phyloP scores from a whole-genome alignment of 768 basidiomycete species.

The Fomitopsis pulvina region DNA sequence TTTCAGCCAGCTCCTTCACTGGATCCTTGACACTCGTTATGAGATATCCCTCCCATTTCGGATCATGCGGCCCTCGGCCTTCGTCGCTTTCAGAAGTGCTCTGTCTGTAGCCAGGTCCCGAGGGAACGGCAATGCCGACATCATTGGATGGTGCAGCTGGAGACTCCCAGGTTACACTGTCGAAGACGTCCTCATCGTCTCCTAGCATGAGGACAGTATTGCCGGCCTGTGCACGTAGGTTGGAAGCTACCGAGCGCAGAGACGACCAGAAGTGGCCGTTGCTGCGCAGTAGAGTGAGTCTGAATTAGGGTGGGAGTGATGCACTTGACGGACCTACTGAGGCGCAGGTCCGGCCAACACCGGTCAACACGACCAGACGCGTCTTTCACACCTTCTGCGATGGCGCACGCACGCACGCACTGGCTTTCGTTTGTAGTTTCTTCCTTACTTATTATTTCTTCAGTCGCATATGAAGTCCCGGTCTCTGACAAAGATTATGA shows the following conservation, averaged over 20 bases:
- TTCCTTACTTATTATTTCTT: slow-evolving; percentile 29
- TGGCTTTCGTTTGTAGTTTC: slow-evolving; percentile 21
- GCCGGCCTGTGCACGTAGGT: not conserved
- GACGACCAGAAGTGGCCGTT: slow-evolving; percentile 7
- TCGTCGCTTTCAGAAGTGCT: slow-evolving; percentile 67
- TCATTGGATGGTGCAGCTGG: slow-evolving; percentile 47
- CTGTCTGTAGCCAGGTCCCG: slow-evolving; percentile 77
- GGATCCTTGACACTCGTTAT: slow-evolving; percentile 84
- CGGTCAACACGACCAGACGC: slow-evolving; percentile 16
- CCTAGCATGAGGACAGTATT: slow-evolving; percentile 49
- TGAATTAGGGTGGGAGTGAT: not conserved
- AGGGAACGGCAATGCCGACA: slow-evolving; percentile 34
- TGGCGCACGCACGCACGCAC: slow-evolving; percentile 14
- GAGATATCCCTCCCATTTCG: slow-evolving; percentile 89
- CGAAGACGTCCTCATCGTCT: slow-evolving; percentile 87
- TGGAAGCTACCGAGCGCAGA: not conserved
- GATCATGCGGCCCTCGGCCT: slow-evolving; percentile 62
- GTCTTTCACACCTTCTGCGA: slow-evolving; percentile 13
- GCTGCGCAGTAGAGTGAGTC: not conserved
- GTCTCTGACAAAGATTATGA: slow-evolving; percentile 76
- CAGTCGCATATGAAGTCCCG: slow-evolving; percentile 51
- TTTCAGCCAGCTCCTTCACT: slow-evolving; percentile 92
- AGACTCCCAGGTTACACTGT: slow-evolving; percentile 88
- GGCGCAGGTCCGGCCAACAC: slow-evolving; percentile 12
- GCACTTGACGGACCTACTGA: not conserved